Percentiles rank a stretch among this genome's conserved stretches.
phyloP scores from a whole-genome alignment of 805 yeast species.

The Groenewaldozyma salmanticensis region DNA sequence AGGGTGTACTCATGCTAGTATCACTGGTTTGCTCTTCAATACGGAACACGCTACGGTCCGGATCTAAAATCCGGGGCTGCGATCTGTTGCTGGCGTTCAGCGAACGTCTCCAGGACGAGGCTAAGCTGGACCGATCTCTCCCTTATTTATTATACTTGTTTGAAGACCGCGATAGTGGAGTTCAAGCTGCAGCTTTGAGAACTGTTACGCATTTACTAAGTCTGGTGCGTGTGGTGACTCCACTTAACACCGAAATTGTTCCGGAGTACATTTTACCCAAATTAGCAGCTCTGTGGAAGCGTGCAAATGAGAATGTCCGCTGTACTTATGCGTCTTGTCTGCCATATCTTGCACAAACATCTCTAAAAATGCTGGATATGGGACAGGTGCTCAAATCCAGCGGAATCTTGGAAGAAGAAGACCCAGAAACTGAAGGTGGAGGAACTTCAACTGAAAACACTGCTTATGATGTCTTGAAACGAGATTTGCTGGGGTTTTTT shows the following conservation, averaged over 20 bases:
- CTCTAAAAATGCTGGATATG: conserved; percentile 56
- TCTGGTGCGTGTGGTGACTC: conserved; percentile 55
- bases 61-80: conserved; percentile 57
- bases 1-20: conserved; percentile 49
- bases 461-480: conserved; percentile 30
- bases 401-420: conserved; percentile 27
- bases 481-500: conserved; percentile 41
- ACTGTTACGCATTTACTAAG: conserved; percentile 57
- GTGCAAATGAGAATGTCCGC: conserved; percentile 41
- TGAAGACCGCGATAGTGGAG: conserved; percentile 57
- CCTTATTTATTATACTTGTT: conserved; percentile 71
- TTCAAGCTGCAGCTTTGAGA: conserved; percentile 56
- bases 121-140: conserved; percentile 72
- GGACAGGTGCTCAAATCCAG: conserved; percentile 36
- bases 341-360: conserved; percentile 59
- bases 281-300: conserved; percentile 35
- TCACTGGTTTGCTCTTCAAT: conserved; percentile 49
- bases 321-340: conserved; percentile 63
- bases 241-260: conserved; percentile 67
- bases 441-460: conserved; percentile 9
- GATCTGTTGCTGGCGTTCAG: conserved; percentile 68
- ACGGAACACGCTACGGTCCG: conserved; percentile 50
- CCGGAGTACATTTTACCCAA: conserved; percentile 78
- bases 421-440: conserved; percentile 38
- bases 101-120: conserved; percentile 70